These are phyloP conservation scores for Tolypocladium guangdongense DNA, from an alignment of 2,329 filamentous ascomycete genomes.

Conservation along the genomic window DNA sequence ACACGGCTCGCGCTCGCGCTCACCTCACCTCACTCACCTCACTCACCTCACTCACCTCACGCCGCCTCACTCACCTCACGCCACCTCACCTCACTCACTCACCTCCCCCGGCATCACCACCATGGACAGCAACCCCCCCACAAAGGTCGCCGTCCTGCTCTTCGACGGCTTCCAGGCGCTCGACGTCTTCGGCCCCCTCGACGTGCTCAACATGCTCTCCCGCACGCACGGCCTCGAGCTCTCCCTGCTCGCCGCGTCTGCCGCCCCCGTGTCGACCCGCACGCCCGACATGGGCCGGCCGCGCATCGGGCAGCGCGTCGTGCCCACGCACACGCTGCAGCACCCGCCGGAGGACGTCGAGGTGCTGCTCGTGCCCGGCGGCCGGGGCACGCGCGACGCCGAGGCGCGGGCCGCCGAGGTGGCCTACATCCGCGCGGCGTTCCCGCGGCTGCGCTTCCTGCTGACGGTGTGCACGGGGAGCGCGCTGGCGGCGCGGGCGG, in stretches of 20 bases:
- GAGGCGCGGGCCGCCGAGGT: constrained; percentile 13
- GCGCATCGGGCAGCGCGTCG: constrained; percentile 17
- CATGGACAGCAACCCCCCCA: constrained; percentile 3
- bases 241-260: constrained; percentile 14
- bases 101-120: no score
- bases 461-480: constrained; percentile 55
- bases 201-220: constrained; percentile 20
- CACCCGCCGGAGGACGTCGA: constrained; percentile 22
- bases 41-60: no score
- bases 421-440: constrained; percentile 31
- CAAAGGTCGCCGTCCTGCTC: constrained; percentile 20
- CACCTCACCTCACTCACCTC: no score
- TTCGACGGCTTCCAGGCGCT: constrained; percentile 25
- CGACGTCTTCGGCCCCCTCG: constrained; percentile 29
- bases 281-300: neutral
- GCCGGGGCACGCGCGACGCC: constrained; percentile 17
- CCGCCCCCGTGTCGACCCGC: constrained; percentile 18
- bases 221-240: constrained; percentile 10
- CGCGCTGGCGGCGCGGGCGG: constrained; percentile 40
- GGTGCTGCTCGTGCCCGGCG: constrained; percentile 28
- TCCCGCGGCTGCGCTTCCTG: constrained; percentile 35
- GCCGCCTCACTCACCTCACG: neutral
- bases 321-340: constrained; percentile 26
- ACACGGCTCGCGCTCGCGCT: no score
- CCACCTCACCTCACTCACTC: no score